These are phyloP conservation scores for Fusarium ambrosium DNA, from an alignment of 2,329 filamentous ascomycete species.

Conservation along the genomic window DNA sequence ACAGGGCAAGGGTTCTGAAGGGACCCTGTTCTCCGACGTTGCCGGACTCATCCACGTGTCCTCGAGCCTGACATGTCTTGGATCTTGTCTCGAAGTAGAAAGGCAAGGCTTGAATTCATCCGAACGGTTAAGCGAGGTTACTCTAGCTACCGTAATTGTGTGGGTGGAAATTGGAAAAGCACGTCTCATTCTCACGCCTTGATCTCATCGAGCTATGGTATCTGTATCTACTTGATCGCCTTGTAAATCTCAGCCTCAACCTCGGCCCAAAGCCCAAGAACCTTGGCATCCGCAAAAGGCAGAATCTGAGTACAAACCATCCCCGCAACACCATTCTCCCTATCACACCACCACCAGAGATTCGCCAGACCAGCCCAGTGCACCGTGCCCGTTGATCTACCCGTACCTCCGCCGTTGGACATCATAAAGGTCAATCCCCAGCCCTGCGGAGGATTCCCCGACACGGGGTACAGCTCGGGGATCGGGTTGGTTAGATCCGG, in stretches of 20 bases:
- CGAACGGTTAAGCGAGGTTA: not conserved
- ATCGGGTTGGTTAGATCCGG: slow-evolving; percentile 62
- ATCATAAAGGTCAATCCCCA: slow-evolving; percentile 74
- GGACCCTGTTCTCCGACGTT: not conserved
- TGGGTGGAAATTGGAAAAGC: not conserved
- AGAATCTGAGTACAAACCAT: slow-evolving; percentile 65
- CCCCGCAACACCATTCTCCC: slow-evolving; percentile 69
- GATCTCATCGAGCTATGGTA: not conserved
- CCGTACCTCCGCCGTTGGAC: slow-evolving; percentile 62
- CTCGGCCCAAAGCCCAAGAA: slow-evolving; percentile 56
- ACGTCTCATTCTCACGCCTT: not conserved
- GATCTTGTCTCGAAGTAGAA: not conserved
- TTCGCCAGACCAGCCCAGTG: slow-evolving; percentile 73
- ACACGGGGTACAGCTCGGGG: slow-evolving; percentile 64
- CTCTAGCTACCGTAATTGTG: not conserved
- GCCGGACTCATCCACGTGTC: not conserved
- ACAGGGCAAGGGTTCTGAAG: not conserved
- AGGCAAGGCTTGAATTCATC: not conserved
- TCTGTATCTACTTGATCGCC: slow-evolving; percentile 24
- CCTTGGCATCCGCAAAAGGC: slow-evolving; percentile 61
- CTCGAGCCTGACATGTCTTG: not conserved
- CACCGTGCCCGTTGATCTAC: slow-evolving; percentile 63
- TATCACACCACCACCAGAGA: slow-evolving; percentile 73
- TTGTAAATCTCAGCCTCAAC: slow-evolving; percentile 57
- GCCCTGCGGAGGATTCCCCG: slow-evolving; percentile 67